Base-by-base conservation (phyloP, 2,329 filamentous ascomycete species). In the Biscogniauxia sp. region DNA sequence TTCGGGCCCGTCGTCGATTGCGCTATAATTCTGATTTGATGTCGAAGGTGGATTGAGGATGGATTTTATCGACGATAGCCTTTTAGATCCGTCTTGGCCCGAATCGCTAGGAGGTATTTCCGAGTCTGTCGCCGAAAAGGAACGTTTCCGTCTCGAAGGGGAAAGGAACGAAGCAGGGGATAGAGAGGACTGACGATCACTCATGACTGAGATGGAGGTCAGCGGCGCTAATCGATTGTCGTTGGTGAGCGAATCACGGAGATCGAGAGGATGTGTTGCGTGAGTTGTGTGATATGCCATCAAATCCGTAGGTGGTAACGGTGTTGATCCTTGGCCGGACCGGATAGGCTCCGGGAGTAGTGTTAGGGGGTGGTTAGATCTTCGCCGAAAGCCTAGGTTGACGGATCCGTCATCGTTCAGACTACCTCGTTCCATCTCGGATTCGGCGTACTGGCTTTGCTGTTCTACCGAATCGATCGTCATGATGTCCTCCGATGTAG, bases 61-160 rank as follows among this genome's bases (percentile, higher is more conserved):
- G 5, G 89, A 90, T 65, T 88, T 90, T 63, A 93, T 93, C 2
- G 89, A 91, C 19, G 88, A 91, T 3, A 92, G 76, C 15, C 90
- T 85, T 71, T 89, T 83, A 51, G 84, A 76, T 45, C 76, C 76
- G 25, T 85, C 81, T 23, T 79, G 75, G 1, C 77, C 76, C n/a
- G 70, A 67, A 45, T 80, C 77, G 32, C 72, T 69, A 7, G 66
- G 68, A 20, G 73, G 70, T n/a, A 72, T 70, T 45, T 86, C 84
- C 20, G 79, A 80, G 58, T 88, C 85, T 0, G 82, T 78, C 0
- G 82, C 79, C 0, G 88, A 90, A 65, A 90, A 88, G 0, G 88
- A 89, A 5, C 89, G 82, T 75, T 92, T 91, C 23, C 87, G 91
- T 25, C 87, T 82, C 3, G 80, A 80, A 1, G 84, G 80, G 0